phyloP scores from a whole-genome alignment of 1,284 basidiomycete species.

The Cutaneotrichosporon cavernicola region DNA sequence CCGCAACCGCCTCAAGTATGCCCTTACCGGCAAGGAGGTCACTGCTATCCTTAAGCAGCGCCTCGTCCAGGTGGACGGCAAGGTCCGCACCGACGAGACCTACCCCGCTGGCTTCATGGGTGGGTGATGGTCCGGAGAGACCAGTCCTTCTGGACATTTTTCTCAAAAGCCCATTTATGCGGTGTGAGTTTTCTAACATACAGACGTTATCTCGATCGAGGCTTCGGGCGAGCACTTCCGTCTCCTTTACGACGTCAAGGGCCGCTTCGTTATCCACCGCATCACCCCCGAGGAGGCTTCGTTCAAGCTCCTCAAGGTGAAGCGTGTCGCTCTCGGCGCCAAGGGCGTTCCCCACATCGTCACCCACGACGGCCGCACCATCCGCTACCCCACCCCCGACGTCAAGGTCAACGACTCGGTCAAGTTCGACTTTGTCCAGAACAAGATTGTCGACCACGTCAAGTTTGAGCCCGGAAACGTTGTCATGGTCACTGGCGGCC shows the following conservation, averaged over 20 bases:
- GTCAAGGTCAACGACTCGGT: constrained; percentile 98
- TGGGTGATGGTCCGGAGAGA: constrained; percentile 53
- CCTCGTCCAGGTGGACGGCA: constrained; percentile 96
- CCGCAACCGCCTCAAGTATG: constrained; percentile 99
- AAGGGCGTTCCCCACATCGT: constrained; percentile 96
- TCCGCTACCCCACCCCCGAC: constrained; percentile 96
- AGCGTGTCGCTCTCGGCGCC: constrained; percentile 84
- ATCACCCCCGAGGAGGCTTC: constrained; percentile 96
- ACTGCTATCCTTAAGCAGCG: constrained; percentile 93
- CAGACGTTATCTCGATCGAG: constrained; percentile 95
- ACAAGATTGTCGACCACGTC: constrained; percentile 91
- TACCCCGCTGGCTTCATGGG: constrained; percentile 98
- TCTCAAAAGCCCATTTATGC: neutral
- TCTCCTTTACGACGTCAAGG: constrained; percentile 98
- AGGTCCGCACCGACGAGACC: constrained; percentile 97
- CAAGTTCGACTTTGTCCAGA: constrained; percentile 92
- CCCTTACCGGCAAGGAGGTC: constrained; percentile 94
- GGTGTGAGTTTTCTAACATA: constrained; percentile 6
- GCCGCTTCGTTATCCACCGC: constrained; percentile 98
- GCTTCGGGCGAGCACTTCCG: constrained; percentile 99
- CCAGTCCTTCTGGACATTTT: constrained; percentile 13
- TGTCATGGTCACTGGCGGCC: constrained; percentile 96
- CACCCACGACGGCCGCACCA: constrained; percentile 98
- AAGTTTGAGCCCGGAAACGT: constrained; percentile 98
- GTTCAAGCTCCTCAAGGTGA: constrained; percentile 98